A percentile compares a stretch with the other conserved stretches of the same genome.
Conservation (phyloP, 345 rosid species). For the Garcia nutans region DNA sequence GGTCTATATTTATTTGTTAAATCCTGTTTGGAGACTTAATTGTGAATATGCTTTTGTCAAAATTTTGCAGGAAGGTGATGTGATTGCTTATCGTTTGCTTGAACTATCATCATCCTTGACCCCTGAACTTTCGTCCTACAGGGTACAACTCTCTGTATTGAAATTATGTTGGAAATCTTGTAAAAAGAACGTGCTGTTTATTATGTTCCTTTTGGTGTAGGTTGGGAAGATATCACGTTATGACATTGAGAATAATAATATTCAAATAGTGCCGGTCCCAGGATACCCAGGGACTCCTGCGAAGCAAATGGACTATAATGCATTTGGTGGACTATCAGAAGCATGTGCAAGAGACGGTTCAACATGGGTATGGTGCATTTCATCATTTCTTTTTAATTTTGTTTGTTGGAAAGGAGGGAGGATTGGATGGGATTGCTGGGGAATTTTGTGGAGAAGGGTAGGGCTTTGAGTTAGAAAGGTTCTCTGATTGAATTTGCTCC, state of each 20-base stretch:
- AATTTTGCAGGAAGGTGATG: slow-evolving; percentile 75
- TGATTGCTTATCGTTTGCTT: slow-evolving; percentile 81
- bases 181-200: slow-evolving; percentile 9
- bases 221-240: slow-evolving; percentile 73
- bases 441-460: background rate
- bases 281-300: slow-evolving; percentile 55
- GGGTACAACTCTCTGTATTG: slow-evolving; percentile 42
- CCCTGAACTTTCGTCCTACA: slow-evolving; percentile 74
- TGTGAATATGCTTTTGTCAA: slow-evolving; percentile 1
- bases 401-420: background rate
- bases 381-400: background rate
- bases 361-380: slow-evolving; percentile 48
- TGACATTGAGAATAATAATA: slow-evolving; percentile 52
- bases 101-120: slow-evolving; percentile 91
- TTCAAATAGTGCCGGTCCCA: slow-evolving; percentile 52
- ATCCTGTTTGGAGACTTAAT: background rate
- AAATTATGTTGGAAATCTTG: slow-evolving; percentile 10
- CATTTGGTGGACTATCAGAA: slow-evolving; percentile 35
- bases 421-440: background rate
- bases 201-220: slow-evolving; percentile 39
- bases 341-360: slow-evolving; percentile 74
- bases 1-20: background rate
- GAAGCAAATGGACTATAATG: slow-evolving; percentile 46
- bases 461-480: background rate
- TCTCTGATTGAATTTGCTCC: background rate